These are phyloP conservation scores for Ogataea trehalophila DNA, from an alignment of 805 yeast species.

Conservation along the genomic window DNA sequence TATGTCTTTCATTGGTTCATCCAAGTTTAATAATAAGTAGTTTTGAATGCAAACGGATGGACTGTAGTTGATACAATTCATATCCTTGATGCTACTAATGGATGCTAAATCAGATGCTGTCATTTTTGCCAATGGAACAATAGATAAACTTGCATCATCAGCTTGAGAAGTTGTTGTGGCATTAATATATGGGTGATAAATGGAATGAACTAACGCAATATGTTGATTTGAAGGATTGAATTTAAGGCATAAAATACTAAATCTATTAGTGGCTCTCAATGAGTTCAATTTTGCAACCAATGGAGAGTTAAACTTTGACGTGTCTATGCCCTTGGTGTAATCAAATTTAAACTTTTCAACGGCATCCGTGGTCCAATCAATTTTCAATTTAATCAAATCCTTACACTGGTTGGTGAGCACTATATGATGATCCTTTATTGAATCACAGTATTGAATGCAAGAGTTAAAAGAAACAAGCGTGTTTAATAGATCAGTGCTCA, in stretches of 20 bases:
- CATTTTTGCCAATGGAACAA: slow-evolving; percentile 3
- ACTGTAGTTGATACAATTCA: slow-evolving; percentile 3
- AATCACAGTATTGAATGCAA: slow-evolving; percentile 7
- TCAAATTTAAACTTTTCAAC: slow-evolving; percentile 2
- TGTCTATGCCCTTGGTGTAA: slow-evolving; percentile 6
- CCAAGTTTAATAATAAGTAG: background rate
- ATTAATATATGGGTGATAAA: slow-evolving; percentile 8
- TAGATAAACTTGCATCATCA: slow-evolving; percentile 11
- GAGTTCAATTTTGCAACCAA: slow-evolving; percentile 10
- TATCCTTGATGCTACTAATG: background rate
- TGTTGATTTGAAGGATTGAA: slow-evolving; percentile 9
- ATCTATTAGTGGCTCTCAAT: slow-evolving; percentile 7
- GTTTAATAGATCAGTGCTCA: slow-evolving; percentile 1
- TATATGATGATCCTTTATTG: slow-evolving; percentile 1
- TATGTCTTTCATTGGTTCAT: background rate
- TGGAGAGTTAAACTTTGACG: slow-evolving; percentile 2
- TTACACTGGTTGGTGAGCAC: slow-evolving; percentile 10
- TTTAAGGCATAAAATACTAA: slow-evolving; percentile 4
- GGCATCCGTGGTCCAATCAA: slow-evolving; percentile 5
- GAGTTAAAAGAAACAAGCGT: slow-evolving; percentile 14
- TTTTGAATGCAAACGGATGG: slow-evolving; percentile 1
- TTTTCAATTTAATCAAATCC: slow-evolving; percentile 3
- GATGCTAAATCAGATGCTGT: background rate
- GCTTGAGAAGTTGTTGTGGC: slow-evolving; percentile 8
- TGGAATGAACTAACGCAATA: slow-evolving; percentile 8